Conservation (phyloP, 1,139 yeast species). For the Tardiomyces digboiensis region DNA sequence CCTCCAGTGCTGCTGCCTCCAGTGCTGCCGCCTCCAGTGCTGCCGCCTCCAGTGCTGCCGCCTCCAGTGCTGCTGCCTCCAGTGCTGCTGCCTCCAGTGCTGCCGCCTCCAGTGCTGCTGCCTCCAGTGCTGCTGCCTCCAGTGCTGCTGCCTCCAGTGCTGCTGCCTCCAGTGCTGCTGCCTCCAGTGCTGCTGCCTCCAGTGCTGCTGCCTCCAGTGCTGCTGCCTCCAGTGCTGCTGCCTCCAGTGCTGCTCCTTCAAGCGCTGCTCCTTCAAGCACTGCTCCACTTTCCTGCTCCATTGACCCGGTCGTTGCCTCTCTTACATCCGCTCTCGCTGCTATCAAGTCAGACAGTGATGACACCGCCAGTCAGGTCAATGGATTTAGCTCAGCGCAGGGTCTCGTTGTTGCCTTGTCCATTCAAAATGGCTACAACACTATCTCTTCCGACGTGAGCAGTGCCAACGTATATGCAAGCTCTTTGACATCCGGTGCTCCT, state of each 20-base stretch:
- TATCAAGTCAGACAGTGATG: not conserved
- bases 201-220: not conserved
- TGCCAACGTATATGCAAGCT: not conserved
- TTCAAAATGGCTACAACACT: not conserved
- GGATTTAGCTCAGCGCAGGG: not conserved
- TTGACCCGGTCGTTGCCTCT: not conserved
- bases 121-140: no score
- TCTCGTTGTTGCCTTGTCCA: not conserved
- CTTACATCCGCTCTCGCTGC: not conserved
- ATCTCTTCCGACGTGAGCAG: not conserved
- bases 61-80: not conserved
- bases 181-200: not conserved
- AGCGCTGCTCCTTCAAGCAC: not conserved
- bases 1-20: not conserved
- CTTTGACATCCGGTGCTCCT: not conserved
- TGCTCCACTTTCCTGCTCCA: not conserved
- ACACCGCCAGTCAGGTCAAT: not conserved
- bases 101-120: no score
- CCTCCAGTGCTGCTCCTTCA: conserved; percentile 1
- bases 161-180: conserved; percentile 1
- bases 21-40: not conserved
- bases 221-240: not conserved
- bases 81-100: not conserved
- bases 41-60: not conserved
- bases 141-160: no score